Percentiles rank a stretch among this genome's conserved stretches.
phyloP scores from a whole-genome alignment of 2,329 filamentous ascomycete species.

The Xylariaceae sp. region DNA sequence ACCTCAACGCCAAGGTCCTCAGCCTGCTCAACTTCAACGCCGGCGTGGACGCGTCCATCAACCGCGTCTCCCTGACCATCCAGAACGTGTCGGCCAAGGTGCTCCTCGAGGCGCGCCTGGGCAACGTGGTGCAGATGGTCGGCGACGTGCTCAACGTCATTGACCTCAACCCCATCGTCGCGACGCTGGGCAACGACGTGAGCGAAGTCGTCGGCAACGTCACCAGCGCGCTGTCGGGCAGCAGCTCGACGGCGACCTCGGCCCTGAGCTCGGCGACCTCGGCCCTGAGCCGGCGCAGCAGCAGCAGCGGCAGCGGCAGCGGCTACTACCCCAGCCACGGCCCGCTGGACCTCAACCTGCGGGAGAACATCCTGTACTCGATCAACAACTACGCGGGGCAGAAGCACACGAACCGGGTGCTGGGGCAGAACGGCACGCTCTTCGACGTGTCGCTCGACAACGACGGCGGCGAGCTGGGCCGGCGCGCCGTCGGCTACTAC shows the following conservation, averaged over 20 bases:
- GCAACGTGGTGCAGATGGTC: conserved; percentile 54
- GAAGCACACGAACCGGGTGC: conserved; percentile 47
- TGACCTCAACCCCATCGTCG: conserved; percentile 53
- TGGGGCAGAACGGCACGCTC: conserved; percentile 47
- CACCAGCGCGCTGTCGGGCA: conserved; percentile 18
- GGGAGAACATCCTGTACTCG: conserved; percentile 52
- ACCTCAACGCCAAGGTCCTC: conserved; percentile 51
- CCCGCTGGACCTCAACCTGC: conserved; percentile 36
- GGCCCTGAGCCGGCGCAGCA: conserved; percentile 12
- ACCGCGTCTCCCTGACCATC: conserved; percentile 47
- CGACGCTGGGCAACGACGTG: conserved; percentile 44
- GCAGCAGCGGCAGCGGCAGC: conserved; percentile 1
- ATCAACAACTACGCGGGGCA: conserved; percentile 52
- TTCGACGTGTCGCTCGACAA: conserved; percentile 48
- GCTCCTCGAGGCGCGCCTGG: conserved; percentile 50
- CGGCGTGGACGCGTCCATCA: conserved; percentile 51
- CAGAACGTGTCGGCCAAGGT: conserved; percentile 52
- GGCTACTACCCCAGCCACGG: conserved; percentile 14
- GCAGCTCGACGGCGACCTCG: not conserved
- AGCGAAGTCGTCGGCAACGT: conserved; percentile 38
- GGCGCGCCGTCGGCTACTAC: conserved; percentile 41
- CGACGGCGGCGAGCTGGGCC: conserved; percentile 36
- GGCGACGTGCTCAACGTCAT: conserved; percentile 49
- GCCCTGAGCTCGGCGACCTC: conserved; percentile 16
- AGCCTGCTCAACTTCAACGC: conserved; percentile 53